Evolutionary conservation across 495 filamentous ascomycete genomes (phyloP).

Genomic region (Aspergillus leporis): DNA sequence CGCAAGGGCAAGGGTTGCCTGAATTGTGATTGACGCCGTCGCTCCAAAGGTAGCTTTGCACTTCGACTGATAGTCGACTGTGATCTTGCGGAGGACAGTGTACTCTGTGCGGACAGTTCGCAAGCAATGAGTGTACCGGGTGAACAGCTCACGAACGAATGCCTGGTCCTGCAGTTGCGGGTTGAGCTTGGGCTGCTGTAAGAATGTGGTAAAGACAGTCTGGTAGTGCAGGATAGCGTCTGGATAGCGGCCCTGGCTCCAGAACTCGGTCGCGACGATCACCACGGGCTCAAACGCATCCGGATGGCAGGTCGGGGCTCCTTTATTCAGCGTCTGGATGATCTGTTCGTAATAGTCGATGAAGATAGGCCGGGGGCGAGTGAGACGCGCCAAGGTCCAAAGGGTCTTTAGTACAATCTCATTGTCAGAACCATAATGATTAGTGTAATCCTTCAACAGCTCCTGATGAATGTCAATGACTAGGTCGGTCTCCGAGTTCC

Average conservation of each 20-base stretch:
- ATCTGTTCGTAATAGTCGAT: constrained; percentile 45
- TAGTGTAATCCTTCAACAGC: constrained; percentile 36
- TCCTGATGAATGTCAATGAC: constrained; percentile 39
- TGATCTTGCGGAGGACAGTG: constrained; percentile 33
- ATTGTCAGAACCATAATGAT: constrained; percentile 35
- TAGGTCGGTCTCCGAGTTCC: constrained; percentile 34
- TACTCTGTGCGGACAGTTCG: constrained; percentile 36
- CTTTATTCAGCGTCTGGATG: constrained; percentile 38
- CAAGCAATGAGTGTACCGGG: constrained; percentile 38
- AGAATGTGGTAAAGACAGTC: constrained; percentile 38
- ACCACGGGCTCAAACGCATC: constrained; percentile 39
- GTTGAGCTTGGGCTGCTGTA: constrained; percentile 31
- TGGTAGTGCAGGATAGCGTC: constrained; percentile 36
- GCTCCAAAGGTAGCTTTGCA: constrained; percentile 35
- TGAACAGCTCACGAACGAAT: constrained; percentile 37
- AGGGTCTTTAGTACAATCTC: constrained; percentile 35
- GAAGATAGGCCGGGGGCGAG: constrained; percentile 38
- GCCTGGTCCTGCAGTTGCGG: constrained; percentile 32
- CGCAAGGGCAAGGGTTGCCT: constrained; percentile 38
- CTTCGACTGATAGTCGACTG: constrained; percentile 33
- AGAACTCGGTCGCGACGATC: constrained; percentile 40
- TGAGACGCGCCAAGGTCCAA: constrained; percentile 36
- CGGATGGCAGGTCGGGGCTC: constrained; percentile 30
- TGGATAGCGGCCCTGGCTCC: constrained; percentile 39
- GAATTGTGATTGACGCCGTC: constrained; percentile 38